These are phyloP conservation scores for Calonectria ilicicola DNA, from an alignment of 2,329 filamentous ascomycete species.

Conservation along the genomic window DNA sequence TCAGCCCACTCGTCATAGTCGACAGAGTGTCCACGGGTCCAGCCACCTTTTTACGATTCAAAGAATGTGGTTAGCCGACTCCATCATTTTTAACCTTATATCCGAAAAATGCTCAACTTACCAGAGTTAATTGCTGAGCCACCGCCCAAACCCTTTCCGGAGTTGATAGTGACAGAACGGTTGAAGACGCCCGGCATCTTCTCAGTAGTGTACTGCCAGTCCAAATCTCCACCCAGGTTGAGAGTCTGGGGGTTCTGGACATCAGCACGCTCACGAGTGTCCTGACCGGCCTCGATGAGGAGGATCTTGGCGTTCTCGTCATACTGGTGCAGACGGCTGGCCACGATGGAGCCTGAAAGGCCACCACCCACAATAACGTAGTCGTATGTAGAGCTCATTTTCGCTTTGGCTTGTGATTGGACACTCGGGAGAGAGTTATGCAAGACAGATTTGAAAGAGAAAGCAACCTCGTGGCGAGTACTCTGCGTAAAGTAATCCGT, in stretches of 20 bases:
- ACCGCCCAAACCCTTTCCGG: conserved; percentile 51
- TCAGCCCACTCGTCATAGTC: conserved; percentile 60
- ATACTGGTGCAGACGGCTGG: conserved; percentile 44
- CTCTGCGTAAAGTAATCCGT: conserved; percentile 6
- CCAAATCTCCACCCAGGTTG: conserved; percentile 47
- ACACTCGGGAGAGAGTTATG: conserved; percentile 18
- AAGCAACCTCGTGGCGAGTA: background rate
- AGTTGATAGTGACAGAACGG: conserved; percentile 41
- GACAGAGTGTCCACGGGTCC: conserved; percentile 55
- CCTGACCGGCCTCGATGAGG: conserved; percentile 53
- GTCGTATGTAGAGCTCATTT: conserved; percentile 32
- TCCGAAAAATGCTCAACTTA: background rate
- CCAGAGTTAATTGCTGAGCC: conserved; percentile 23
- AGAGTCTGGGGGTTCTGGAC: conserved; percentile 33
- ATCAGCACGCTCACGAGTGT: conserved; percentile 35
- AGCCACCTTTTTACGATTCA: conserved; percentile 42
- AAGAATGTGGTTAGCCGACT: background rate
- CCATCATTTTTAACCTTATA: fast-evolving
- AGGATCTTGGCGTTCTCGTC: conserved; percentile 44
- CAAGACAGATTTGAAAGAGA: background rate
- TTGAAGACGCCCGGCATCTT: conserved; percentile 42
- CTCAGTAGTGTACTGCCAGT: conserved; percentile 51
- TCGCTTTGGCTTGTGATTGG: background rate
- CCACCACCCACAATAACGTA: conserved; percentile 49
- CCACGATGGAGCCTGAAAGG: conserved; percentile 48